Evolutionary conservation across 345 rosid species (phyloP), one percentile per base, ranked within the genome.

Genomic region (Ceriops tagal): DNA sequence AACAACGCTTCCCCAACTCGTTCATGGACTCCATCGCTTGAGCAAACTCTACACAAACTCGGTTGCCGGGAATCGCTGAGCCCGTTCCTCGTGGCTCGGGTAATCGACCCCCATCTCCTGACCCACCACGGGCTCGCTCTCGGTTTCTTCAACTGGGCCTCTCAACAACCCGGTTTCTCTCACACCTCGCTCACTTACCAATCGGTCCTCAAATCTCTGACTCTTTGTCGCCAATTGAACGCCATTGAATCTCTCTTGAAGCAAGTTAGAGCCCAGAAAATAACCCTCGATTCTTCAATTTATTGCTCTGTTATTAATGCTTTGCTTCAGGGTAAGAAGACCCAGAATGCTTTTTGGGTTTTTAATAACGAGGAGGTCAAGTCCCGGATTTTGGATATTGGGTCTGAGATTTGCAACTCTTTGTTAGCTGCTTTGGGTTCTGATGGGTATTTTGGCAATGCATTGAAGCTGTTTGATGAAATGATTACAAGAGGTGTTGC

Each of bases 61-160:
- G 80, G 76, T 3, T 71, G 80, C 73, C 90, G 90, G 27, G 73
- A 76, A 56, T 80, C 80, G 0, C 77, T 89, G 72, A 79, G 58
- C 62, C 91, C 97, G 8, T 79, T 79, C 6, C 87, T 91, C 43
- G 97, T 93, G 51, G 86, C 95, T 58, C 75, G 75, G 65, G 95
- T 88, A 70, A 89, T 93, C 70, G 96, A 93, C 79, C 89, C 92
- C 1, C 83, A 77, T 52, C 96, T 89, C 75, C 78, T 83, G 31
- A 71, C 73, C 55, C 91, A 91, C 64, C 87, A 83, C 67, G 85
- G 92, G 0, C 91, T 93, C 21, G 91, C 98, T 35, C 90, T 93
- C 22, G 96, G 97, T 53, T 89, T 93, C 83, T 93, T 93, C 89
- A 80, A 91, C 73, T 93, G 98, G 98, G 88, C 93, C 5, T 80